Evolutionary conservation across 768 basidiomycete genomes (phyloP), one percentile per base, ranked within the genome.

Genomic region (Mycena vulgaris): DNA sequence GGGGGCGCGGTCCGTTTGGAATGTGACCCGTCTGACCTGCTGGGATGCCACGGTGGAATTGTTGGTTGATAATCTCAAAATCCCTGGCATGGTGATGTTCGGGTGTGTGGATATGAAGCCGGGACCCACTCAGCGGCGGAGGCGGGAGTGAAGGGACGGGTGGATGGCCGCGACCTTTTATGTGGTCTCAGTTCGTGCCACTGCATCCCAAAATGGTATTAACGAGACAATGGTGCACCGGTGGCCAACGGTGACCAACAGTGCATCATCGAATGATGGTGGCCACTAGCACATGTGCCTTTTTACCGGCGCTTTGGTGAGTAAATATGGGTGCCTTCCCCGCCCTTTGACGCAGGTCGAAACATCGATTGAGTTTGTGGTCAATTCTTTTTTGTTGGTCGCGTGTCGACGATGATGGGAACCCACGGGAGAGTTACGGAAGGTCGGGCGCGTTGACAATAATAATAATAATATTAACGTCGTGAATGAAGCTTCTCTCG

Each of bases 1-100:
- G 9, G 59, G 10, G 6, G 45, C 59, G 35, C 27, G 52, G 52
- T 55, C 66, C 10, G 60, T 68, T 33, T 40, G 27, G 19, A 68
- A 68, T 48, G 66, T 28, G 25, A 62, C 66, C 31, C 59, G 66
- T n/a, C n/a, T 25, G 51, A 35, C 49, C 10, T 30, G 49, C 52
- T 14, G 40, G 27, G 42, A 0, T 9, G 59, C 4, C 21, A 28
- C 5, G 21, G 45, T 35, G 33, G 45, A 2, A 11, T 30, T 3
- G 55, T 23, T 23, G 37, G 47, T 51, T 8, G 42, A 6, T 1
- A 35, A 14, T 4, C 16, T 53, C 16, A 68, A 40, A 19, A 68
- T 68, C 27, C 66, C 53, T 25, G 61, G 59, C 51, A 61, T 33
- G 17, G 10, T 45, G 42, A 45, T n/a, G n/a, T n/a, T n/a, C n/a